Evolutionary conservation across 768 basidiomycete species (phyloP), one percentile per base, ranked within the genome.

Genomic region (Tubosaeta sp.): DNA sequence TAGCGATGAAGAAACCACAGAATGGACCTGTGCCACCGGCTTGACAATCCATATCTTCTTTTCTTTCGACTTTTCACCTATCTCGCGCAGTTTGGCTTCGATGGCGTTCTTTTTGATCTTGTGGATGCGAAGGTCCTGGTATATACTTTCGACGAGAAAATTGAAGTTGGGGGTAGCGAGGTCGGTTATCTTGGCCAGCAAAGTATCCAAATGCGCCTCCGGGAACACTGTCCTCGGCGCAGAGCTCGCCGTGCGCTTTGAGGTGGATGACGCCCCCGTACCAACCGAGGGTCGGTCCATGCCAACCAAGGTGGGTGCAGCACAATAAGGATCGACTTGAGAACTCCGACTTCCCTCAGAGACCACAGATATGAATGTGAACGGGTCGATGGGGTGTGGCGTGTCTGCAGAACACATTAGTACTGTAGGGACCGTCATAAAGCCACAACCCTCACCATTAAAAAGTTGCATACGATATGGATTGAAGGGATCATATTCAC

Each of bases 41-140:
- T 83, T 86, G 29, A 92, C 74, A 32, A 85, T 69, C 91, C 91
- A 94, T 53, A 83, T 68, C 65, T 81, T 88, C 71, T 76, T 82
- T 52, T 82, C 79, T 65, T 80, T 86, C 59, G 80, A 84, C 63
- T 88, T 91, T 69, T 85, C 86, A 14, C 81, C 76, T 12, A 91
- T 78, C 67, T 91, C 88, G 43, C 80, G 76, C 34, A 94, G 74
- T 66, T 92, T 92, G 3, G 82, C 83, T 67, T 91, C 88, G 42
- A 94, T 83, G 5, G 88, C 82, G 46, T 84, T 87, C 76, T 92
- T 93, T 74, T 86, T 91, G 56, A 91, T 79, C 51, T 84, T 85
- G 57, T 86, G 72, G n/a, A 66, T 68, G 31, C 80, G 80, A 37
- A 92, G 72, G 26, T 86, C 86, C 56, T 85, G 81, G 60, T 84